Percentiles rank a stretch among this genome's conserved stretches.
Conservation (phyloP, 305 asterid genomes). For the Vinca major region DNA sequence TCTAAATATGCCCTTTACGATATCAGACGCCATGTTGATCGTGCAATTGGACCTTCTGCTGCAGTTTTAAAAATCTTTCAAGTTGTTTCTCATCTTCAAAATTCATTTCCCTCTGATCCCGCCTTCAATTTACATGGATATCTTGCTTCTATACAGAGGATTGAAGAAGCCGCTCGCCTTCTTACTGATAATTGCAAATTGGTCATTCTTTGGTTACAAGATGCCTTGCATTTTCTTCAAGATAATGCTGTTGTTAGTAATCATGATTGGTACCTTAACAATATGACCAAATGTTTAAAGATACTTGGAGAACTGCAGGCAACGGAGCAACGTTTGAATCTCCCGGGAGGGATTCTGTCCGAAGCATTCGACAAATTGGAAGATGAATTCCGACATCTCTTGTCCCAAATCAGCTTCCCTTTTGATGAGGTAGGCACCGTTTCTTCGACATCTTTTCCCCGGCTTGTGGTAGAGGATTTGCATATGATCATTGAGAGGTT, state of each 20-base stretch:
- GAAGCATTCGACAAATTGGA: conserved; percentile 45
- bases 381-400: conserved; percentile 34
- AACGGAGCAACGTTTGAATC: conserved; percentile 22
- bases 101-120: conserved; percentile 25
- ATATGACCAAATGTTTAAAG: conserved; percentile 31
- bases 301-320: conserved; percentile 39
- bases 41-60: conserved; percentile 51
- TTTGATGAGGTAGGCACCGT: conserved; percentile 5
- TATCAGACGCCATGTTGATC: conserved; percentile 34
- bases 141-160: conserved; percentile 33
- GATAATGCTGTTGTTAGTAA: conserved; percentile 12
- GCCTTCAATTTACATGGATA: conserved; percentile 23
- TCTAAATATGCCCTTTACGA: conserved; percentile 38
- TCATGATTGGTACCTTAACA: conserved; percentile 26
- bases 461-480: conserved; percentile 29
- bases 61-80: conserved; percentile 41
- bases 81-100: conserved; percentile 42
- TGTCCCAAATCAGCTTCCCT: conserved; percentile 22
- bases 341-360: conserved; percentile 30
- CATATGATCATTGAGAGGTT: conserved; percentile 42
- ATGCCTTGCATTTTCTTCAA: conserved; percentile 31
- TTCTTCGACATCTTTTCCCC: conserved; percentile 19
- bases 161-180: conserved; percentile 51
- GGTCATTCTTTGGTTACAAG: conserved; percentile 67
- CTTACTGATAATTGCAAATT: conserved; percentile 49